A percentile compares a stretch with the other conserved stretches of the same genome.
Conservation (phyloP, 176 grass and related monocot genomes). For the Ananas comosus region DNA sequence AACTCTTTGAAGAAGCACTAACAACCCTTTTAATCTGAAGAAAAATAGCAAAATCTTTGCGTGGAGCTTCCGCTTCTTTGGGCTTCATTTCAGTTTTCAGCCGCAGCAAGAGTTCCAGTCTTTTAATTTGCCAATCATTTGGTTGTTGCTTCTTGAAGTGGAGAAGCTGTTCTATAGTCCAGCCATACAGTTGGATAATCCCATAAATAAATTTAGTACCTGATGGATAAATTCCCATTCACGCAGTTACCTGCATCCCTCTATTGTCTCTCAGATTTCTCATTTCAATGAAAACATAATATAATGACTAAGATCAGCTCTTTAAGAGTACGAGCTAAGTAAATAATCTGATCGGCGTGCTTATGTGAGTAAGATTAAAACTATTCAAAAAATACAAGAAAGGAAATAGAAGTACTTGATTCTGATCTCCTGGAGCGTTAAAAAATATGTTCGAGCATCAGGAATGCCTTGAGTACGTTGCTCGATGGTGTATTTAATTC, state of each 20-base stretch:
- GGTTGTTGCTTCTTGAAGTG: no score
- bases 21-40: no score
- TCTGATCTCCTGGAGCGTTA: constrained; percentile 71
- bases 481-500: constrained; percentile 69
- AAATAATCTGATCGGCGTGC: background rate
- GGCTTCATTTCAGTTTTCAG: no score
- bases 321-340: background rate
- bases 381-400: background rate
- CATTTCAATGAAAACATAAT: background rate
- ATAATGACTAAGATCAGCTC: background rate
- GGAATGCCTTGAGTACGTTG: constrained; percentile 64
- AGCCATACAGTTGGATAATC: background rate
- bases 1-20: no score
- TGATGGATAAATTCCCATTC: background rate
- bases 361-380: no score
- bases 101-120: no score
- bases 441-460: constrained; percentile 83
- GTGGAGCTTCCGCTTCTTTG: no score
- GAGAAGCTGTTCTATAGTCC: no score
- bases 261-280: background rate
- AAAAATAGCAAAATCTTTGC: no score
- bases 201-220: background rate
- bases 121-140: no score
- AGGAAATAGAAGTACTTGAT: constrained; percentile 44
- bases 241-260: background rate